phyloP scores from a whole-genome alignment of 2,329 filamentous ascomycete species.

The Fusarium tupiense region DNA sequence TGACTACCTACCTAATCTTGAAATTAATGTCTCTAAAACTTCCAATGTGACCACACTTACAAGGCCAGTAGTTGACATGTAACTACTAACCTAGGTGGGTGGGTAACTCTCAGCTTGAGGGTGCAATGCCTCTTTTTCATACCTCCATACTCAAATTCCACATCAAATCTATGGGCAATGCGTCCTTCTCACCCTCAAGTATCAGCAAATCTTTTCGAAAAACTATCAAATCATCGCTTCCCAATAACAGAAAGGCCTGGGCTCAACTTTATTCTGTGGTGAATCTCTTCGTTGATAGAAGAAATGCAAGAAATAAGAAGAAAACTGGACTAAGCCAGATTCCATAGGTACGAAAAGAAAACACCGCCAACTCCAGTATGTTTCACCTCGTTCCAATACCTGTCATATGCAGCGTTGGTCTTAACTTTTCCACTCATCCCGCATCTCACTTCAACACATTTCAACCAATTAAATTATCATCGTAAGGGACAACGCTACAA shows the following conservation, averaged over 20 bases:
- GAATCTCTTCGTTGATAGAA: conserved; percentile 28
- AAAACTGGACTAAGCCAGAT: conserved; percentile 1
- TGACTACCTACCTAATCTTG: background rate
- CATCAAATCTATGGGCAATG: background rate
- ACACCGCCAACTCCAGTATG: conserved; percentile 38
- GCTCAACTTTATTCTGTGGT: conserved; percentile 34
- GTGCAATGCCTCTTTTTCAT: background rate
- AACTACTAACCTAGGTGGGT: background rate
- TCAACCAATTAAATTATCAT: background rate
- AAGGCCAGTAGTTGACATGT: background rate
- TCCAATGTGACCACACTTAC: background rate
- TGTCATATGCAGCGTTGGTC: conserved; percentile 10
- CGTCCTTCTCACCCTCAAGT: background rate
- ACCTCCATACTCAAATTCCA: background rate
- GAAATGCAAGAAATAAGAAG: conserved; percentile 8
- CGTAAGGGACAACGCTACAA: conserved; percentile 10
- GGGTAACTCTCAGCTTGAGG: too few relatives aligned
- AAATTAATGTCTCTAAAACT: background rate
- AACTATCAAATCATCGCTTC: background rate
- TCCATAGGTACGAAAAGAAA: conserved; percentile 16
- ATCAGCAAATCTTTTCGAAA: background rate
- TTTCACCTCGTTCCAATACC: conserved; percentile 24
- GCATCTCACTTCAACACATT: conserved; percentile 25
- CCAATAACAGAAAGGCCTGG: conserved; percentile 34
- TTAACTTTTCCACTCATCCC: conserved; percentile 35